Evolutionary conservation across 2,329 filamentous ascomycete genomes (phyloP), one percentile per base, ranked within the genome.

Genomic region (Ilyonectria robusta): DNA sequence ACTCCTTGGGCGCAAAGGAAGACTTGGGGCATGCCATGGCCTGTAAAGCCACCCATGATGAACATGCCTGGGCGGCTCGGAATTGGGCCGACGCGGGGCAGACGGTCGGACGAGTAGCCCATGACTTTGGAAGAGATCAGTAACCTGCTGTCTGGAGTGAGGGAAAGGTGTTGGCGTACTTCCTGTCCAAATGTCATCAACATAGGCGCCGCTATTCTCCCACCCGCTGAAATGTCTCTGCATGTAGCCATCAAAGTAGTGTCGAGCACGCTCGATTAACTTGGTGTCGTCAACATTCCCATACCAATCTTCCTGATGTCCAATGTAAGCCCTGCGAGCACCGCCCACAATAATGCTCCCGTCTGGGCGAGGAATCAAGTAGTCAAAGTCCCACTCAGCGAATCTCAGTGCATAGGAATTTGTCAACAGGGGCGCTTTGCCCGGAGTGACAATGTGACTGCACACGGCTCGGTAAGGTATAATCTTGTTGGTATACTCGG

Each of bases 21-120:
- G 19, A 85, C 81, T 26, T 83, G 71, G 0, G 84, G 81, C 85
- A 88, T 88, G 0, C 86, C 86, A 62, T 87, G 84, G 0, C 86
- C 86, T 33, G 81, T 83, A 66, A 87, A 87, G 0, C 85, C 86
- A 0, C 82, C 84, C 23, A 84, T 74, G n/a, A 87, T 77, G 53
- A 80, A 84, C 67, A 84, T 80, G 6, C 78, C 79, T 0, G 62
- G 35, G 1, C 63, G 40, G 0, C 75, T 80, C 0, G 85, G 85
- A 0, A 87, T 76, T 0, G 71, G 1, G 0, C 85, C 85, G 1
- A 88, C 73, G n/a, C 82, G 80, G 0, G 85, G 84, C 17, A 81
- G 68, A 1, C 73, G 76, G 65, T 87, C 84, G 0, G 77, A 76
- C 0, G 80, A 83, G 53, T 81, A 81, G 1, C 82, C 83, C 80